Evolutionary conservation across 352 stramenopile species (phyloP).

Genomic region (Pythium sukuiense): DNA sequence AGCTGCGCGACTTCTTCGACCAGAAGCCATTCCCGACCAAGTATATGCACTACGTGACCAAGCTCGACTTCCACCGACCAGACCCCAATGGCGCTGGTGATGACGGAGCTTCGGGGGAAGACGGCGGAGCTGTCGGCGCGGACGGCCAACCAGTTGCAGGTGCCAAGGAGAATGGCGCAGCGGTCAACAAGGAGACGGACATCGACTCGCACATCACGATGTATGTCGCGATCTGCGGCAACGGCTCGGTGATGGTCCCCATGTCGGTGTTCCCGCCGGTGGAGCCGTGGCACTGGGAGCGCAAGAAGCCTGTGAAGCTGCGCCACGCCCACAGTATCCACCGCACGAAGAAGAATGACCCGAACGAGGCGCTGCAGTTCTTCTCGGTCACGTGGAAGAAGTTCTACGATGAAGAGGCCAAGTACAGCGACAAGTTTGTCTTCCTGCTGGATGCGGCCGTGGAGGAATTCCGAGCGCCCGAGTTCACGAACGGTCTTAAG

Average conservation of each 20-base stretch:
- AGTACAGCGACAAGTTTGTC: constrained; percentile 85
- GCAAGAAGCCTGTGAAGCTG: constrained; percentile 82
- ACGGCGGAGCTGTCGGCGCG: neutral
- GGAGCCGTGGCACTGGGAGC: constrained; percentile 83
- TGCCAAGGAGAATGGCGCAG: constrained; percentile 18
- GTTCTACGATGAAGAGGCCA: constrained; percentile 86
- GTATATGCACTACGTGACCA: constrained; percentile 86
- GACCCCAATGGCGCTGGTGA: constrained; percentile 41
- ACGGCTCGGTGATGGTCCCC: constrained; percentile 84
- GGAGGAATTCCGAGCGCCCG: constrained; percentile 62
- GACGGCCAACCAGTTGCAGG: constrained; percentile 4
- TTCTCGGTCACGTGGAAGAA: constrained; percentile 89
- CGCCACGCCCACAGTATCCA: constrained; percentile 82
- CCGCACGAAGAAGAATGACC: constrained; percentile 66
- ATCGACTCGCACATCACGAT: constrained; percentile 75
- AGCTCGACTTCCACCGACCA: constrained; percentile 74
- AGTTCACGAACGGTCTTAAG: constrained; percentile 74
- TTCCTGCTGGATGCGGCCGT: constrained; percentile 72
- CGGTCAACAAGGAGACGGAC: constrained; percentile 9
- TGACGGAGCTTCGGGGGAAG: constrained; percentile 19
- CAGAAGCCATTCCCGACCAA: constrained; percentile 79
- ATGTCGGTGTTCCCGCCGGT: constrained; percentile 84
- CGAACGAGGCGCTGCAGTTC: constrained; percentile 77
- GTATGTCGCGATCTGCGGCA: constrained; percentile 85
- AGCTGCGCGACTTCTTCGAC: constrained; percentile 81